Base-by-base conservation (phyloP, 768 basidiomycete species). In the Xerocomus potaroensis region DNA sequence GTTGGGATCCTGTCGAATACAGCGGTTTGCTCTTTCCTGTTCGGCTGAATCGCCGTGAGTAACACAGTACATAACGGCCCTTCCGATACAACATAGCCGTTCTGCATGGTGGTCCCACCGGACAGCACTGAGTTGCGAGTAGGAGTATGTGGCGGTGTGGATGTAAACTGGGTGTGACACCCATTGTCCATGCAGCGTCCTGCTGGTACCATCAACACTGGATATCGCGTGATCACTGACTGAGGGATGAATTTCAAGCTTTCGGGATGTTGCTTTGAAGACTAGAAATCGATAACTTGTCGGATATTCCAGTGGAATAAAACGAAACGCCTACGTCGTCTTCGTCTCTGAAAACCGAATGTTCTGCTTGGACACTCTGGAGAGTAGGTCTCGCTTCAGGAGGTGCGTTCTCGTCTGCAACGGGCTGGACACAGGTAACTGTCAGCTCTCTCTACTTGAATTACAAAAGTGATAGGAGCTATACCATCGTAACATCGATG, bases 211-310 rank as follows among this genome's bases (percentile, higher is more conserved):
- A 18, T 42, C 11, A 48, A 19, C 0, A 33, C 45, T 2, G 61
- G 61, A 44, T 56, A 46, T 31, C 59, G 62, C 27, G 53, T 49
- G 18, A 61, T 40, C 27, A 64, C 62, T 2, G 60, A 64, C 19
- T 58, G 62, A 19, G 60, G 60, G 41, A 62, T 38, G 38, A 63
- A 62, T 8, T 46, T 44, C 35, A 62, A 41, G 23, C 62, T 50
- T 32, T 58, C 56, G 19, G 59, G 60, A 16, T 53, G 60, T 43
- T 10, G 33, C 9, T 47, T 48, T 5, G 23, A 5, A 21, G 26
- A 21, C 56, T 55, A 36, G 19, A 41, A 31, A 29, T 43, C 15
- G 8, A 36, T 27, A 0, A 15, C 39, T 19, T n/a, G n/a, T 22
- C 36, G 10, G 34, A 35, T 21, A 21, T n/a, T 19, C 8, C n/a